These are phyloP conservation scores for Tetrahymena malaccensis DNA, from an alignment of 73 alveolate species.

Conservation along the genomic window DNA sequence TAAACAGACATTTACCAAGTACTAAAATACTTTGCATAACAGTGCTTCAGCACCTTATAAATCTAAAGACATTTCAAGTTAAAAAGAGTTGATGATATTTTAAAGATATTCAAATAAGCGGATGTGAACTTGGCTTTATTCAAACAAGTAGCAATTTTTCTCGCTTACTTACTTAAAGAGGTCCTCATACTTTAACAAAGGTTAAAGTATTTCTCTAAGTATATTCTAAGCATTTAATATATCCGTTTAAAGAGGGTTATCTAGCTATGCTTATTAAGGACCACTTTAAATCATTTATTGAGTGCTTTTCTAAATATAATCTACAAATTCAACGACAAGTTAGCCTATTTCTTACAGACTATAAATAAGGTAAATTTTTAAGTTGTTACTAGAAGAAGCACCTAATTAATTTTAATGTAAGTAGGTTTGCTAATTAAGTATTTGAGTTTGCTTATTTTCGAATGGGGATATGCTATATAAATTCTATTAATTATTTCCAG, in stretches of 20 bases:
- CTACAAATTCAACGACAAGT: neutral
- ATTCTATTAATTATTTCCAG: neutral
- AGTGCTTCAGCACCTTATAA: neutral
- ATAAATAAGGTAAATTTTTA: neutral
- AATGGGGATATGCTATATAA: neutral
- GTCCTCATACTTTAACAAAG: neutral
- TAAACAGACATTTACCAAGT: neutral
- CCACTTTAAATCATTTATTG: neutral
- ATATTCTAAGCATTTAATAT: neutral
- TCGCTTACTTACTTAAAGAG: neutral
- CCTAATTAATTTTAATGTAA: neutral
- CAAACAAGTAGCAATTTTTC: neutral
- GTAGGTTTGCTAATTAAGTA: neutral
- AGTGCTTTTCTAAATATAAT: neutral
- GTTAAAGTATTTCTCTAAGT: neutral
- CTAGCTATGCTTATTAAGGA: neutral
- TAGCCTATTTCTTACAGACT: neutral
- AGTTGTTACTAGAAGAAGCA: neutral
- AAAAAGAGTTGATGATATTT: neutral
- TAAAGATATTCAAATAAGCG: neutral
- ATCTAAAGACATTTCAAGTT: neutral
- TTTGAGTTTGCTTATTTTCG: neutral
- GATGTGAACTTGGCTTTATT: neutral
- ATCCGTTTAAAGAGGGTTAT: neutral
- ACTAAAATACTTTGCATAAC: neutral